Evolutionary conservation across 129 eudicot species (phyloP).

Genomic region (Lonicera japonica): DNA sequence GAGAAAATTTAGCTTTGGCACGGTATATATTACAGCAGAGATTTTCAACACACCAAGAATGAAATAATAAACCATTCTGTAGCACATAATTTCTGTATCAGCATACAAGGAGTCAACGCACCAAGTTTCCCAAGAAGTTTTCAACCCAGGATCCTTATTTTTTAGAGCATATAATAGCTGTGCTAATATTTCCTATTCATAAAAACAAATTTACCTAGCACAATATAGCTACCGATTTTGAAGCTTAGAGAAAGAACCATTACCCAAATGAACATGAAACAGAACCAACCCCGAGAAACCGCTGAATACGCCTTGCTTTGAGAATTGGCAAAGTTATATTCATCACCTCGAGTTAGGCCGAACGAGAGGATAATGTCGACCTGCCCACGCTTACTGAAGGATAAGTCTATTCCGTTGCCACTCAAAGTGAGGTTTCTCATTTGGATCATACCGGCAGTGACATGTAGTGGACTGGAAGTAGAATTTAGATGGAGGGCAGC

Average conservation of each 20-base stretch:
- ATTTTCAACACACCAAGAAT: too few relatives aligned
- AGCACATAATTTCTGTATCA: too few relatives aligned
- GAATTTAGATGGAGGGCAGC: conserved; percentile 37
- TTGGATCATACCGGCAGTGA: conserved; percentile 73
- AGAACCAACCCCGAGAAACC: conserved; percentile 46
- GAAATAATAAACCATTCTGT: too few relatives aligned
- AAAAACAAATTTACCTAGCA: conserved; percentile 19
- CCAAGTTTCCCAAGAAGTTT: too few relatives aligned
- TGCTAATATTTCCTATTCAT: background rate
- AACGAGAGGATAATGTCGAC: conserved; percentile 57
- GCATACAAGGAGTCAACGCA: too few relatives aligned
- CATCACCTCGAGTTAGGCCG: conserved; percentile 35
- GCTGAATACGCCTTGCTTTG: conserved; percentile 34
- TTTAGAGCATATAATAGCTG: too few relatives aligned
- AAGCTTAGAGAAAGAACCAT: conserved; percentile 47
- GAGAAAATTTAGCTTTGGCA: too few relatives aligned
- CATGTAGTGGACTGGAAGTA: conserved; percentile 41
- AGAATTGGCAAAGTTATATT: conserved; percentile 6
- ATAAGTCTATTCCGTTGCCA: conserved; percentile 37
- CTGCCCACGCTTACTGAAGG: conserved; percentile 38
- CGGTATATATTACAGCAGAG: too few relatives aligned
- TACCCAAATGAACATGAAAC: conserved; percentile 41
- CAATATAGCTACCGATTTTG: conserved; percentile 52
- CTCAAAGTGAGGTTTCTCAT: conserved; percentile 38
- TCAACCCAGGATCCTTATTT: too few relatives aligned